Percentiles rank a stretch among this genome's conserved stretches.
Evolutionary conservation across 495 filamentous ascomycete genomes (phyloP).

Genomic region (Trichoderma orchidacearum): DNA sequence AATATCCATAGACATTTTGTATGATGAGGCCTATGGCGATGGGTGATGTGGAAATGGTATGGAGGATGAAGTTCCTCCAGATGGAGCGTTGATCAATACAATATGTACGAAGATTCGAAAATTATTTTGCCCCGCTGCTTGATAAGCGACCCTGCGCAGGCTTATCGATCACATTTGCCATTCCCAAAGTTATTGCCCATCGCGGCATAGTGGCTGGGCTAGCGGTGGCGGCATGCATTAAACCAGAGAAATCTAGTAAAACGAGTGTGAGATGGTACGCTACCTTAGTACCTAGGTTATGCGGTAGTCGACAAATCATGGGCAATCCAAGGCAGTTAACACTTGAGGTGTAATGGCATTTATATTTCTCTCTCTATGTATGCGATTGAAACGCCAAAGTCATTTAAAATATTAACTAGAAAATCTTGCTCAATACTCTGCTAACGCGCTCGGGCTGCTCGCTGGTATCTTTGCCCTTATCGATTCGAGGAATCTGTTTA

Average conservation of each 20-base stretch:
- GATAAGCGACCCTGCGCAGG: background rate
- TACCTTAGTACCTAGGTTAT: no score
- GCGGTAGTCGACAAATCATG: no score
- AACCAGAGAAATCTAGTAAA: background rate
- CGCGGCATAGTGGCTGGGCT: background rate
- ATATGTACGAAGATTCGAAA: background rate
- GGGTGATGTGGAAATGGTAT: background rate
- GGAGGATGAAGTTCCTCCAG: background rate
- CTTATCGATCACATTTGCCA: background rate
- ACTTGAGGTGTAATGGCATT: no score
- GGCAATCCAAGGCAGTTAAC: no score
- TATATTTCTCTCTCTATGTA: no score
- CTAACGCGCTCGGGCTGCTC: conserved; percentile 52
- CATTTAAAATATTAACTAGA: conserved; percentile 26
- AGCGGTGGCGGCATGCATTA: background rate
- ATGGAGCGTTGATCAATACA: background rate
- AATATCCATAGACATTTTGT: conserved; percentile 55
- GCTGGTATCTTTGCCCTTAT: conserved; percentile 28
- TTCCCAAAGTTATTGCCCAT: background rate
- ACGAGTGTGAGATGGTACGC: no score
- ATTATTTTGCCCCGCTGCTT: conserved; percentile 7
- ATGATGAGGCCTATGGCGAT: background rate
- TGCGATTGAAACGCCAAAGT: no score
- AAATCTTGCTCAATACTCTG: conserved; percentile 72
- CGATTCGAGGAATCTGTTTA: conserved; percentile 49